Evolutionary conservation across 192 early-diverging fungal species (phyloP), one percentile per base, ranked within the genome.

Genomic region (Podila epigama): DNA sequence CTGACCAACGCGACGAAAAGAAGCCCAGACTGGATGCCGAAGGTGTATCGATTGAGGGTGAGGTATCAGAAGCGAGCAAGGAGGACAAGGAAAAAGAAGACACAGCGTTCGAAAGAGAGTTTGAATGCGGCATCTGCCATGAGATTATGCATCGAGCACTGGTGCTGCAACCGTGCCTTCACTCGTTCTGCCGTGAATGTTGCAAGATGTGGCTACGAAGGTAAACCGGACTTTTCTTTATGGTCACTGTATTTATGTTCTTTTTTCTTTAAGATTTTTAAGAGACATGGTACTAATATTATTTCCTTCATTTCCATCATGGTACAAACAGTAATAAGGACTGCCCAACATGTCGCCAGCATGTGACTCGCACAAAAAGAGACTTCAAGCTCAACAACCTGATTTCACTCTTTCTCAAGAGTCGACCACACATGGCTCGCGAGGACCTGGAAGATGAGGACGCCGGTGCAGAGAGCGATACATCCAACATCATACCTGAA

Each of bases 111-210:
- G 73, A 77, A 39, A 68, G 63, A 22, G 73, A 77, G 27, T 77
- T 77, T 44, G 65, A 57, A 6, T 77, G 73, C 16, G 54, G 65
- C 4, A 72, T 80, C n/a, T 80, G 79, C 37, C 65, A 72, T 20
- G 79, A 80, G 9, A 80, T 80, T 35, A 70, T 80, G 69, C 56
- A 80, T 32, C 71, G 66, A 9, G 50, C 79, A 1, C 54, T 72
- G 18, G 60, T 63, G 6, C 58, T 80, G n/a, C 79, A 72, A 22
- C 79, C 79, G 1, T 80, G 79, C 25, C 56, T 72, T 2, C 79
- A 80, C 42, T 44, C 69, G 8, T 80, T 80, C 54, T 80, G 79
- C 54, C 67, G 56, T 32, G 57, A 41, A 4, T 80, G 79, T 33
- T 71, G 70, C 36, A 72, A 70, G 51, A 29, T 20, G 25, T 80